Evolutionary conservation across 257 asterid species (phyloP).

Genomic region (Dorcoceras hygrometricum): DNA sequence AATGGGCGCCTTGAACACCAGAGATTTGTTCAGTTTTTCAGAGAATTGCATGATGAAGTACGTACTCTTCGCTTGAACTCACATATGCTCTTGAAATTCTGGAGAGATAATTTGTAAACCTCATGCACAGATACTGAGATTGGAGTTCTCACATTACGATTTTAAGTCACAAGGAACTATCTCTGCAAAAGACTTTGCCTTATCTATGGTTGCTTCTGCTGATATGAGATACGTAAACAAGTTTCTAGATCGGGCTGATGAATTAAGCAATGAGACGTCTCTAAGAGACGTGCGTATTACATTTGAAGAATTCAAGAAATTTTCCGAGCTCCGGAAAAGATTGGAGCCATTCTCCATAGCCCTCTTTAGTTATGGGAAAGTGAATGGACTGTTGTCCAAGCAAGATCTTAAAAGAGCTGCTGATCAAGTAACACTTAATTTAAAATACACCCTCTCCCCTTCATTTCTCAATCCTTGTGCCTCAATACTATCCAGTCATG

Average conservation of each 20-base stretch:
- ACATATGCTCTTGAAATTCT: not conserved
- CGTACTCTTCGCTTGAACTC: not conserved
- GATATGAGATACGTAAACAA: constrained; percentile 73
- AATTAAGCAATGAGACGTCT: constrained; percentile 45
- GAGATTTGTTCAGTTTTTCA: constrained; percentile 65
- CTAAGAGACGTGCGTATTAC: constrained; percentile 54
- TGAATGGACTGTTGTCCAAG: constrained; percentile 65
- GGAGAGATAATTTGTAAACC: not conserved
- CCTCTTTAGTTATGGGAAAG: constrained; percentile 77
- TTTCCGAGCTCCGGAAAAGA: constrained; percentile 55
- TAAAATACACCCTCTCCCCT: constrained; percentile 1
- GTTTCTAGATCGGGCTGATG: constrained; percentile 77
- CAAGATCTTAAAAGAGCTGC: constrained; percentile 79
- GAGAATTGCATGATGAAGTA: constrained; percentile 85
- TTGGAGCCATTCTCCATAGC: constrained; percentile 69
- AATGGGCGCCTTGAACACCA: constrained; percentile 55
- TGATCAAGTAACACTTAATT: constrained; percentile 39
- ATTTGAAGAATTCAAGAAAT: constrained; percentile 67
- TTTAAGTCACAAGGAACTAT: constrained; percentile 68
- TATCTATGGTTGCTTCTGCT: constrained; percentile 86
- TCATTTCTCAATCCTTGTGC: not conserved
- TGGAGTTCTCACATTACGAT: constrained; percentile 86
- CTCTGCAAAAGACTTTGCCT: constrained; percentile 71
- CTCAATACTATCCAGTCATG: not conserved
- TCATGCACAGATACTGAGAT: constrained; percentile 55